Percentiles rank a stretch among this genome's conserved stretches.
Conservation (phyloP, 805 yeast species). For the Kazachstania taianensis region DNA sequence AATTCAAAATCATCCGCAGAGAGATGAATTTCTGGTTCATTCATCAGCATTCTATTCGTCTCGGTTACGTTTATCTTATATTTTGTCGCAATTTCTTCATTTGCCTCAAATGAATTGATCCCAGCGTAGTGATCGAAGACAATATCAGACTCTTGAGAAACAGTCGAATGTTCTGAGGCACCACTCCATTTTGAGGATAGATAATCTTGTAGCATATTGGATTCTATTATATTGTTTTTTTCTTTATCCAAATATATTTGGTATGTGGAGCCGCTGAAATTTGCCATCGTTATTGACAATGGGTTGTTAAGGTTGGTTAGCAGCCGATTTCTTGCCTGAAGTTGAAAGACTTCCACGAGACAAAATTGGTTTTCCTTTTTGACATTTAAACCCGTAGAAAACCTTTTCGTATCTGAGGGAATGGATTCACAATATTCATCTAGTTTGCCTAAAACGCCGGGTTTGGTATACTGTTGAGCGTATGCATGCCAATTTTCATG, state of each 20-base stretch:
- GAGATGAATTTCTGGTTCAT: slow-evolving; percentile 11
- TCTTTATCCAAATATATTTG: slow-evolving; percentile 10
- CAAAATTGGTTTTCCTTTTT: slow-evolving; percentile 17
- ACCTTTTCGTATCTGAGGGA: neutral
- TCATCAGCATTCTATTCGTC: slow-evolving; percentile 7
- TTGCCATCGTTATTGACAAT: slow-evolving; percentile 20
- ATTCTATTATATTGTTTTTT: slow-evolving; percentile 17
- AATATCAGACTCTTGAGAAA: slow-evolving; percentile 3
- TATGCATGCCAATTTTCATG: slow-evolving; percentile 11
- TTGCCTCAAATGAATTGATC: slow-evolving; percentile 13
- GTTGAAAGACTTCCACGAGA: slow-evolving; percentile 24
- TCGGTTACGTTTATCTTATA: slow-evolving; percentile 10
- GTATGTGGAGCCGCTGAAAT: slow-evolving; percentile 13
- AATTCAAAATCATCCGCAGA: slow-evolving; percentile 20
- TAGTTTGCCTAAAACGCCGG: neutral
- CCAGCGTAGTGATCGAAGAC: slow-evolving; percentile 14
- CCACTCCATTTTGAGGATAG: slow-evolving; percentile 1
- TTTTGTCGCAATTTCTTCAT: slow-evolving; percentile 5
- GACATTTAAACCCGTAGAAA: slow-evolving; percentile 10
- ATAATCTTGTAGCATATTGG: slow-evolving; percentile 13
- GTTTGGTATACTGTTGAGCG: slow-evolving; percentile 3
- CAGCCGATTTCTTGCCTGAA: slow-evolving; percentile 22
- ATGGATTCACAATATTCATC: slow-evolving; percentile 2
- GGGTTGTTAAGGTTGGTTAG: slow-evolving; percentile 14
- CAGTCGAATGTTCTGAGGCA: neutral